These are phyloP conservation scores for Zalaria obscura DNA, from an alignment of 2,329 filamentous ascomycete species.

Conservation along the genomic window DNA sequence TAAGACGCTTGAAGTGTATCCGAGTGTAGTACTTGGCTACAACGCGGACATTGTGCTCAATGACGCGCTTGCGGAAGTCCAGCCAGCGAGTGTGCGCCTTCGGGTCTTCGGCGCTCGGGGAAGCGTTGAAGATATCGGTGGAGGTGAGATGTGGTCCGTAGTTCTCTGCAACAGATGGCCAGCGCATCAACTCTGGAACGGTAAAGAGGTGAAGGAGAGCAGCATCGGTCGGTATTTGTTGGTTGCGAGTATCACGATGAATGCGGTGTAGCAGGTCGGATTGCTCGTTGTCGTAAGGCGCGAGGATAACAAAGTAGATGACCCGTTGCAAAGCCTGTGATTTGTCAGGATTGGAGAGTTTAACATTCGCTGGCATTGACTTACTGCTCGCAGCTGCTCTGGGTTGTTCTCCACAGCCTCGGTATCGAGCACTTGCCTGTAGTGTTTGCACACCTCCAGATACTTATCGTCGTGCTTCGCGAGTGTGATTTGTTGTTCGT, in stretches of 20 bases:
- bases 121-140: conserved; percentile 72
- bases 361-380: conserved; percentile 16
- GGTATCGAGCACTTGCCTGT: conserved; percentile 90
- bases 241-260: conserved; percentile 68
- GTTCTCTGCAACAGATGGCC: conserved; percentile 80
- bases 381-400: conserved; percentile 69
- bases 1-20: conserved; percentile 82
- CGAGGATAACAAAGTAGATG: conserved; percentile 93
- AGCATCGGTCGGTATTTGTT: conserved; percentile 59
- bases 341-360: conserved; percentile 7
- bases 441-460: conserved; percentile 94
- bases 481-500: conserved; percentile 90
- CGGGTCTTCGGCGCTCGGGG: conserved; percentile 48
- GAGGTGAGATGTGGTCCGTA: conserved; percentile 78
- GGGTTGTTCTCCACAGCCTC: conserved; percentile 87
- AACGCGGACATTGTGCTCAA: conserved; percentile 97
- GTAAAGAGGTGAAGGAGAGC: conserved; percentile 90
- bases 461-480: conserved; percentile 98
- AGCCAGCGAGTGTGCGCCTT: conserved; percentile 82
- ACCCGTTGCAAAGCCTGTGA: conserved; percentile 74
- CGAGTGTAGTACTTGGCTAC: conserved; percentile 98
- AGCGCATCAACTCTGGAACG: conserved; percentile 91
- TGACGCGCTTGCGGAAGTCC: conserved; percentile 92
- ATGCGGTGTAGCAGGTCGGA: conserved; percentile 93
- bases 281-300: conserved; percentile 96